Evolutionary conservation across 2,329 filamentous ascomycete species (phyloP).

Genomic region (Emmonsiellopsis sp.): DNA sequence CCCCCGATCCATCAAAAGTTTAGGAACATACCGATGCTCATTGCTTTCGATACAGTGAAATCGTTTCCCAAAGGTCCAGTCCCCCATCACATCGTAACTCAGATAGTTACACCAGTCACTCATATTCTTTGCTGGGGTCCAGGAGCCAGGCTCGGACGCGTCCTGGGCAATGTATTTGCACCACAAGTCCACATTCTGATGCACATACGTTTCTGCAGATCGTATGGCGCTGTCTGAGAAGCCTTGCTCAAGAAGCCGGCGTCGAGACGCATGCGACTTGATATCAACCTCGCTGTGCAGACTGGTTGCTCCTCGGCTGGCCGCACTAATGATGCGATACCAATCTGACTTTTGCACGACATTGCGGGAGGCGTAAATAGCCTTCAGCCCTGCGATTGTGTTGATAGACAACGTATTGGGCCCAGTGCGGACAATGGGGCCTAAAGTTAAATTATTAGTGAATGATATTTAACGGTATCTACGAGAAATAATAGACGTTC

Average conservation of each 20-base stretch:
- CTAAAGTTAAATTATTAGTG: not conserved
- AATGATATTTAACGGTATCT: not conserved
- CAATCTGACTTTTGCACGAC: slow-evolving; percentile 18
- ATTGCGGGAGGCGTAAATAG: slow-evolving; percentile 33
- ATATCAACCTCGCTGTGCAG: slow-evolving; percentile 16
- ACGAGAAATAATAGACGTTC: not conserved
- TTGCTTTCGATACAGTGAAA: slow-evolving; percentile 22
- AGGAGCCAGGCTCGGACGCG: slow-evolving; percentile 11
- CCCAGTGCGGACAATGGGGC: slow-evolving; percentile 61
- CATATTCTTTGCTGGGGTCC: slow-evolving; percentile 16
- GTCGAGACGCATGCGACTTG: slow-evolving; percentile 13
- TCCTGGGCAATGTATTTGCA: slow-evolving; percentile 9
- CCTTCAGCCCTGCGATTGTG: slow-evolving; percentile 55
- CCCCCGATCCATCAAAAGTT: slow-evolving; percentile 20
- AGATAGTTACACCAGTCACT: slow-evolving; percentile 21
- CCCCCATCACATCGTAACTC: slow-evolving; percentile 27
- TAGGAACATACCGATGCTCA: slow-evolving; percentile 6
- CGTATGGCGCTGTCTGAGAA: slow-evolving; percentile 21
- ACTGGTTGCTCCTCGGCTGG: slow-evolving; percentile 5
- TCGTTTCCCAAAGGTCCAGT: slow-evolving; percentile 24
- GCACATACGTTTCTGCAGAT: slow-evolving; percentile 12
- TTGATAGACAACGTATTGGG: slow-evolving; percentile 73
- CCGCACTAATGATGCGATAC: slow-evolving; percentile 31
- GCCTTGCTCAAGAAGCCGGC: slow-evolving; percentile 20
- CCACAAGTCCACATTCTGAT: slow-evolving; percentile 10